Conservation (phyloP, 352 stramenopile species). For the Blastocystis sp. region DNA sequence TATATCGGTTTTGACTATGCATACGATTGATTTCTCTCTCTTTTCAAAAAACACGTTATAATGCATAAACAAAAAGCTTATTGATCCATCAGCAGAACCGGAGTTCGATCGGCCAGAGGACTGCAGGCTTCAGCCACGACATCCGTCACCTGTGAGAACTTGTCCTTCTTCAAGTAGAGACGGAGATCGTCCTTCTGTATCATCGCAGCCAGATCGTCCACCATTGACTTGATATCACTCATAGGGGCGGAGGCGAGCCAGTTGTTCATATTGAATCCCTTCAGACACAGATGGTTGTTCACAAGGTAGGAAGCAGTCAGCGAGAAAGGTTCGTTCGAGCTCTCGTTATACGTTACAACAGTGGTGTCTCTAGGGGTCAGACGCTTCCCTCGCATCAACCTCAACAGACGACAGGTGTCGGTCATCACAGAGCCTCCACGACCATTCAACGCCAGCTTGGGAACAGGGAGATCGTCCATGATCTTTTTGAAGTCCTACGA, state of each 20-base stretch:
- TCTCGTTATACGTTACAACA: conserved; percentile 52
- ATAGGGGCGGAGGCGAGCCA: conserved; percentile 1
- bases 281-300: conserved; percentile 44
- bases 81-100: conserved; percentile 54
- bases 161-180: conserved; percentile 64
- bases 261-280: conserved; percentile 56
- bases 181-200: conserved; percentile 47
- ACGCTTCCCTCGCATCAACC: background rate
- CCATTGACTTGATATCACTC: conserved; percentile 62
- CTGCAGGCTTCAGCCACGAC: conserved; percentile 58
- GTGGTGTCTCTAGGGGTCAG: background rate
- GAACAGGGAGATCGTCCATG: conserved; percentile 72
- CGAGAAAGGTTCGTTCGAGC: background rate
- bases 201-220: conserved; percentile 61
- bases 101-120: conserved; percentile 48
- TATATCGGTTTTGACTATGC: conserved; percentile 48
- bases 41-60: conserved; percentile 32
- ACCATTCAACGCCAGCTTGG: conserved; percentile 77
- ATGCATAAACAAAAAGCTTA: conserved; percentile 56
- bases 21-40: background rate
- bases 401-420: conserved; percentile 27
- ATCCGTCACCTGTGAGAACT: conserved; percentile 64
- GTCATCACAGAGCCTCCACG: conserved; percentile 68
- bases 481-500: conserved; percentile 77
- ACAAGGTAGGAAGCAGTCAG: conserved; percentile 3